Evolutionary conservation across 176 grass and related monocot genomes (phyloP), one percentile per base, ranked within the genome.

Genomic region (Hyparrhenia diplandra): DNA sequence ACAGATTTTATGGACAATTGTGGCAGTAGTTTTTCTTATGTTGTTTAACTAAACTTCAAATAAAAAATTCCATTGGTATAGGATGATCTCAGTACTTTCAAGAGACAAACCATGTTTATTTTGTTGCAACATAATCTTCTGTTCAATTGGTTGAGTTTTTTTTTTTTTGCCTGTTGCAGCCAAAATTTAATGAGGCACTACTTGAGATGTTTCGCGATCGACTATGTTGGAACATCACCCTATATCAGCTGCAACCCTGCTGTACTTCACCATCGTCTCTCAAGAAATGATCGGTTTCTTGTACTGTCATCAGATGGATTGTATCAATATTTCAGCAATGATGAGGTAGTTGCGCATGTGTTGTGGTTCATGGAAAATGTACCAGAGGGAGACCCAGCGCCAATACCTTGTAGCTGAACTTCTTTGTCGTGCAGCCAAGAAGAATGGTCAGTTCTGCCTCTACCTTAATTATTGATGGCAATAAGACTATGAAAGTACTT

Each of bases 321-420:
- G 23, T 97, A 97, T 77, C 91, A 97, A 83, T 97, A 93, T 83
- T 93, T 97, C 75, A 93, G 81, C 81, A 97, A 97, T 73, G 94
- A 97, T 13, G 94, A 97, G 84, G 94, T 97, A 21, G 91, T 97
- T 82, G 87, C 91, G 11, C 94, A 97, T 80, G 89, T 97, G 65
- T 76, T 87, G 10, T 97, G 94, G 91, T 97, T 97, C 80, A 97
- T 93, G 81, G 94, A 97, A 82, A 97, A 93, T 85, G 86, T 89
- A 72, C 94, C 94, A 65, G 94, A 97, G 75, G 94, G 94, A 59
- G 94, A 97, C 58, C 94, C 94, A 83, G 94, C 94, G 10, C 94
- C 94, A 97, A 42, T 91, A 97, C 78, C 91, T 97, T 69, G 86
- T 97, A 42, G 83, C 94, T 46, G 94, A 97, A 75, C 94, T 97